Conservation (phyloP, 768 basidiomycete species). For the Neoboletus brunneissimus region DNA sequence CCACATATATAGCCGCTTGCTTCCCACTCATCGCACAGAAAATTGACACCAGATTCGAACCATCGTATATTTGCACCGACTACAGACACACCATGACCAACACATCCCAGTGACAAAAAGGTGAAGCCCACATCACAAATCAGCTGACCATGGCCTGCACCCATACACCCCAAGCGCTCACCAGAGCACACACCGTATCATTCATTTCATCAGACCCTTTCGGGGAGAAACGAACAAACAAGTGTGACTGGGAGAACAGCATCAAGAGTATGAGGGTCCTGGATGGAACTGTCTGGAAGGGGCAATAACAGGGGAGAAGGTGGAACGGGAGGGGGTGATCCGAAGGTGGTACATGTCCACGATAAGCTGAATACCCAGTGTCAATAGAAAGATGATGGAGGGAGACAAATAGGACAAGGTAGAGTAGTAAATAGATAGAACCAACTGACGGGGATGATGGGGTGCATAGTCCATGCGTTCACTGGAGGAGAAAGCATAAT, state of each 20-base stretch:
- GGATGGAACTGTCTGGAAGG: constrained; percentile 3
- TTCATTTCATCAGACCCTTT: constrained; percentile 45
- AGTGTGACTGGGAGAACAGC: constrained; percentile 21
- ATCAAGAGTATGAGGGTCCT: constrained; percentile 16
- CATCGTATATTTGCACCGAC: constrained; percentile 9
- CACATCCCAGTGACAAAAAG: not conserved
- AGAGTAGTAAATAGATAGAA: constrained; percentile 29
- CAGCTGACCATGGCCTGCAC: constrained; percentile 1
- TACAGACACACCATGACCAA: constrained; percentile 15
- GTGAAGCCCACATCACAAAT: not conserved
- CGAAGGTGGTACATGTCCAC: not conserved
- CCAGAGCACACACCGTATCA: constrained; percentile 30
- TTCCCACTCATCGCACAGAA: not conserved
- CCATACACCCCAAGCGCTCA: constrained; percentile 42
- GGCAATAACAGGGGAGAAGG: not conserved
- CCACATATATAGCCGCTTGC: not conserved
- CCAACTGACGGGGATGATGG: constrained; percentile 10
- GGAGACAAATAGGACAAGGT: constrained; percentile 24
- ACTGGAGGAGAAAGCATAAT: constrained; percentile 15
- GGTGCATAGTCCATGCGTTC: constrained; percentile 20
- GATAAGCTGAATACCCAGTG: not conserved
- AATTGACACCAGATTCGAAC: constrained; percentile 10
- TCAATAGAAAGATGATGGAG: constrained; percentile 10
- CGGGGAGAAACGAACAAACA: constrained; percentile 43
- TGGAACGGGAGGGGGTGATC: constrained; percentile 1